Conservation (phyloP, 2,329 filamentous ascomycete species). For the Nigrograna mackinnonii region DNA sequence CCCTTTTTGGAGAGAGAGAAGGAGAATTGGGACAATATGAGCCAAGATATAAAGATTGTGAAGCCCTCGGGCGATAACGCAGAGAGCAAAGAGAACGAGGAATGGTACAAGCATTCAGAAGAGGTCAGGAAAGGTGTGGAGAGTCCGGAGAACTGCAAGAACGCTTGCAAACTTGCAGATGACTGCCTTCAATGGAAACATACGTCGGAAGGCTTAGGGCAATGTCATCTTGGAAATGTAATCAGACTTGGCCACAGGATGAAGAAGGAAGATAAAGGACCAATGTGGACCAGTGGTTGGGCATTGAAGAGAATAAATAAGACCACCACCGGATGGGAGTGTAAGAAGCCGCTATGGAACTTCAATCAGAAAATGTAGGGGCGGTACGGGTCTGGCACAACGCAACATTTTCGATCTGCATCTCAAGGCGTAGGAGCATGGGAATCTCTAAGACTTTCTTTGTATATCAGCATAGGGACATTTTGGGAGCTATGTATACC, state of each 20-base stretch:
- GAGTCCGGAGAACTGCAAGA: conserved; percentile 25
- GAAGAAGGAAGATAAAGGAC: conserved; percentile 14
- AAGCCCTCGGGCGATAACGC: background rate
- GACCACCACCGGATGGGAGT: conserved; percentile 21
- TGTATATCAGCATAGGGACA: too few relatives aligned
- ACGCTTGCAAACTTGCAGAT: conserved; percentile 25
- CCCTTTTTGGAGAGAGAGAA: conserved; percentile 30
- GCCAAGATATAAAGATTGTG: conserved; percentile 20
- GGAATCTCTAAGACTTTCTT: too few relatives aligned
- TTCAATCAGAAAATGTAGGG: conserved; percentile 35
- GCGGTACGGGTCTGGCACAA: too few relatives aligned
- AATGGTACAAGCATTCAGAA: conserved; percentile 6
- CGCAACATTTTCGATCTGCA: too few relatives aligned
- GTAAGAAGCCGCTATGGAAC: conserved; percentile 29
- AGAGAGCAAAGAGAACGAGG: background rate
- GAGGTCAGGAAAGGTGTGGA: conserved; percentile 25
- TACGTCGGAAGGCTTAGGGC: conserved; percentile 23
- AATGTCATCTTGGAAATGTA: conserved; percentile 36
- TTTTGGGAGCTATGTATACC: too few relatives aligned
- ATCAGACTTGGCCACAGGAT: conserved; percentile 27
- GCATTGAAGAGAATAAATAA: conserved; percentile 32
- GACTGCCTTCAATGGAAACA: conserved; percentile 44
- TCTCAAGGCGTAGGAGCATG: too few relatives aligned
- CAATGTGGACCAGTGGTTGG: conserved; percentile 40
- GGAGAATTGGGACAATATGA: conserved; percentile 41